These are phyloP conservation scores for Gnaphalium uliginosum DNA, from an alignment of 129 eudicot genomes.

Conservation along the genomic window DNA sequence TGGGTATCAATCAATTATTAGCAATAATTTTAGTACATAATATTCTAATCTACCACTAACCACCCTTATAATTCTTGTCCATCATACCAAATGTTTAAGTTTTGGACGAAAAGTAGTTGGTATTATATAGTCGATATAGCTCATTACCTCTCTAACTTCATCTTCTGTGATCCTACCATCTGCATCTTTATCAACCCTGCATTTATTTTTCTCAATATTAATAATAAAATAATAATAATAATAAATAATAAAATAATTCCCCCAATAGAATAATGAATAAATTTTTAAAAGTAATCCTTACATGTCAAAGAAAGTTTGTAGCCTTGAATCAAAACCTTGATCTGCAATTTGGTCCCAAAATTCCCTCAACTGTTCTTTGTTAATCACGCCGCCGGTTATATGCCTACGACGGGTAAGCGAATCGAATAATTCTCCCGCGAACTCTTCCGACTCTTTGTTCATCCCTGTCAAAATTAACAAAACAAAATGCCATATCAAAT, in stretches of 20 bases:
- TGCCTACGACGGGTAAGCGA: constrained; percentile 54
- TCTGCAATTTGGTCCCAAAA: constrained; percentile 70
- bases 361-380: constrained; percentile 53
- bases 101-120: not conserved
- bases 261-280: not conserved
- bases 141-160: constrained; percentile 86
- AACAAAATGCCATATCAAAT: not conserved
- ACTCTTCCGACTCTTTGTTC: constrained; percentile 61
- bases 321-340: constrained; percentile 81
- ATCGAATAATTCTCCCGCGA: constrained; percentile 67
- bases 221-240: too few species aligned
- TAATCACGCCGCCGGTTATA: constrained; percentile 47
- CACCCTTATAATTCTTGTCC: constrained; percentile 18
- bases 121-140: not conserved
- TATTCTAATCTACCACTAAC: constrained; percentile 33
- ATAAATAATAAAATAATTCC: not conserved
- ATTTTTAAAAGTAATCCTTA: constrained; percentile 20
- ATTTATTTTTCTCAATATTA: not conserved
- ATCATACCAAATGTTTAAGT: constrained; percentile 4
- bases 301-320: constrained; percentile 77
- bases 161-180: constrained; percentile 83
- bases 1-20: constrained; percentile 8
- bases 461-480: constrained; percentile 41
- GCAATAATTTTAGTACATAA: not conserved
- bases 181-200: constrained; percentile 91